Conservation (phyloP, 2,329 filamentous ascomycete species). For the Sarocladiaceae sp. region DNA sequence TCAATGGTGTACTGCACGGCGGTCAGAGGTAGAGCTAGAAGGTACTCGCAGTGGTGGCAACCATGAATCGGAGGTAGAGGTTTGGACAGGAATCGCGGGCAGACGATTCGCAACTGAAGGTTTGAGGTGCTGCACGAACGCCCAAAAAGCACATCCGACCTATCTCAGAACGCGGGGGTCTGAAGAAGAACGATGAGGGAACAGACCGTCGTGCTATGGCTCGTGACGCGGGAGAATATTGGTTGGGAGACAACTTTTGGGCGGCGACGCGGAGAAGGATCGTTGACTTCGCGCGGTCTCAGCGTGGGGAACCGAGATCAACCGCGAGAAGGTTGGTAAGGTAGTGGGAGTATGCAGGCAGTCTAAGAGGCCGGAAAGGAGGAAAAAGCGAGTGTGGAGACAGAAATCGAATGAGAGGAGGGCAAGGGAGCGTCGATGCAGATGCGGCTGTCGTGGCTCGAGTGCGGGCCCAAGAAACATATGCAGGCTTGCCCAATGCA, state of each 20-base stretch:
- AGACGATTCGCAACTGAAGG: slow-evolving; percentile 1
- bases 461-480: slow-evolving; percentile 31
- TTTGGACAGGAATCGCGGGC: not conserved
- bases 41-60: slow-evolving; percentile 1
- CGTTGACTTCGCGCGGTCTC: not conserved
- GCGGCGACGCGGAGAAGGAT: slow-evolving; percentile 5
- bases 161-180: slow-evolving; percentile 6
- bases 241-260: slow-evolving; percentile 6
- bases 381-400: slow-evolving; percentile 28
- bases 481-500: slow-evolving; percentile 32
- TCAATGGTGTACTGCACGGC: not conserved
- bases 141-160: slow-evolving; percentile 2
- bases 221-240: not conserved
- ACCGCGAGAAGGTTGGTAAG: not conserved
- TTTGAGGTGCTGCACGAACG: slow-evolving; percentile 3
- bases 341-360: slow-evolving; percentile 1
- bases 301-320: slow-evolving; percentile 1
- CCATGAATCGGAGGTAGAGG: slow-evolving; percentile 1
- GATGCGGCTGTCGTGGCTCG: slow-evolving; percentile 35
- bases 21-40: not conserved
- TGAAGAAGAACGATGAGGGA: not conserved
- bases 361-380: slow-evolving; percentile 22
- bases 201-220: not conserved
- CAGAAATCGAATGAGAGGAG: slow-evolving; percentile 26
- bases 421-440: slow-evolving; percentile 10